Evolutionary conservation across 257 asterid species (phyloP), one percentile per base, ranked within the genome.

Genomic region (Phtheirospermum japonicum): DNA sequence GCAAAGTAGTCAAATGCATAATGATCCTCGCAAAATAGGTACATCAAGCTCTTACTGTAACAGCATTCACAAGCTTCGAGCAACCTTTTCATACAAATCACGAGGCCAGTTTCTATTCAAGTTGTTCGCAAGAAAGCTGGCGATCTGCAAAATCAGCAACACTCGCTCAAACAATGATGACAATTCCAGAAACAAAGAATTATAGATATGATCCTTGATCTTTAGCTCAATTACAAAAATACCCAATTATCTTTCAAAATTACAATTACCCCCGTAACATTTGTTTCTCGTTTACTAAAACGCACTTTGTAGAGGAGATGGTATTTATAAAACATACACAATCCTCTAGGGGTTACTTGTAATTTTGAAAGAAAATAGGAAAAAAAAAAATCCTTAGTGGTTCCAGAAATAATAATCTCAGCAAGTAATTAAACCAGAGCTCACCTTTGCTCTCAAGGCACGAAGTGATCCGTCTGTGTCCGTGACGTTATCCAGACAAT

Each of bases 401-500:
- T 52, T 42, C n/a, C 10, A 11, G 61, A 68, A 58, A 23, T 3
- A 61, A 36, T 16, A 20, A 34, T 33, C 28, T 23, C 31, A 2
- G 18, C 43, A 9, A 26, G 17, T 17, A 19, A 58, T 37, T 61
- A 14, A 33, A 59, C 12, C 26, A 32, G 46, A 23, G 19, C 67
- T 57, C 67, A 86, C 99, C 95, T 89, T 89, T 10, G 85, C 79
- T 84, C 90, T 85, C 84, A 93, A 75, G 60, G 95, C 83, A 56
- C 97, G 95, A 45, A 92, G 88, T 0, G 97, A 89, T 71, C 99
- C 99, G 55, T 92, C 99, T 36, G 94, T 79, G 72, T 92, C 97
- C 14, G 75, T 49, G 48, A 87, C 94, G 13, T 81, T 87, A n/a
- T 92, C 97, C 79, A 89, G 64, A 71, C 96, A 80, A 43, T 85